Evolutionary conservation across 192 early-diverging fungal species (phyloP), one percentile per base, ranked within the genome.

Genomic region (Lunasporangiospora selenospora): DNA sequence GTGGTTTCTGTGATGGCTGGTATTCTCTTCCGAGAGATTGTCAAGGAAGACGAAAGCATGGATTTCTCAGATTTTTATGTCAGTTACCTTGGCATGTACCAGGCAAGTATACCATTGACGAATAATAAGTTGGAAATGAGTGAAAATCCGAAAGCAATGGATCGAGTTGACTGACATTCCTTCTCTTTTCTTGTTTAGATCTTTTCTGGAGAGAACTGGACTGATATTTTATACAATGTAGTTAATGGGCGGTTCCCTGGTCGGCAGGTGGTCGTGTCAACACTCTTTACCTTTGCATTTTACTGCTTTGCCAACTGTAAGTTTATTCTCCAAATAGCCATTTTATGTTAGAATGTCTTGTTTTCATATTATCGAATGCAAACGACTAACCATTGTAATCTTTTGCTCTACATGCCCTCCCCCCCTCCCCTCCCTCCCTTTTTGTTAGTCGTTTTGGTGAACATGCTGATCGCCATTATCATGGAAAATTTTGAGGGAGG

Each of bases 391-490:
- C n/a, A n/a, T 37, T 26, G 10, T 26, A 4, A 6, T 23, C 16
- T 57, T 12, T 0, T 30, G 38, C 40, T 16, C 19, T 12, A n/a
- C 53, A 33, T 56, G n/a, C n/a, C n/a, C n/a, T n/a, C n/a, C 41
- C 44, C 33, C 9, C 6, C 18, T 38, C 24, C 10, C 13, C 2
- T 21, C 19, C 12, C 5, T 5, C 15, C 46, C 1, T 3, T 15
- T 5, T 46, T 18, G n/a, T 1, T 53, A 86, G 85, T 87, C 58
- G 77, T 87, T 3, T 46, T 87, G 37, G 61, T 87, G 16, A 87
- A 85, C 48, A 87, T 87, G 86, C 76, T 87, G 23, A 85, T 87
- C 53, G 84, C 84, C n/a, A 78, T 87, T 37, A 65, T 87, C 19
- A 82, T 84, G 79, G 86, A 87, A 56, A 87, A 87, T 48, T 87